A percentile compares a stretch with the other conserved stretches of the same genome.
Evolutionary conservation across 768 basidiomycete species (phyloP).

Genomic region (Neoboletus magnificus): DNA sequence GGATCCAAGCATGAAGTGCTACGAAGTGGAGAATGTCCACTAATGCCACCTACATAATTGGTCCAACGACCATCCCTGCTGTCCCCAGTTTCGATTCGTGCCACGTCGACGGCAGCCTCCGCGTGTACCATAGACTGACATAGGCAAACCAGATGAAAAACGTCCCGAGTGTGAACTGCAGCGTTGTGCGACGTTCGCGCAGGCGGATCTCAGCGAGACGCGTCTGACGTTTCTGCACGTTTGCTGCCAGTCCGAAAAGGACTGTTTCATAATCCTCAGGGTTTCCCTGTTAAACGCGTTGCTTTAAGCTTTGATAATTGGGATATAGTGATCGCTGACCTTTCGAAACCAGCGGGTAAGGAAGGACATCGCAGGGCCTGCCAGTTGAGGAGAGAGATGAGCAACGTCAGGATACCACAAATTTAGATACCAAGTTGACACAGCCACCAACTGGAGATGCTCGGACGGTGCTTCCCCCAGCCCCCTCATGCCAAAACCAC

Average conservation of each 20-base stretch:
- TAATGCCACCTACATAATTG: conserved; percentile 62
- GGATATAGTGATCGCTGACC: conserved; percentile 11
- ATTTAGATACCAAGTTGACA: conserved; percentile 16
- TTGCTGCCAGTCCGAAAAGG: conserved; percentile 59
- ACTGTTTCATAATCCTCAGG: conserved; percentile 74
- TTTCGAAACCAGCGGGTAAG: conserved; percentile 28
- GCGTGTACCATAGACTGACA: conserved; percentile 70
- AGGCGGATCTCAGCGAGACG: conserved; percentile 80
- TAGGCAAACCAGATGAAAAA: conserved; percentile 71
- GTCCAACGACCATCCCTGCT: conserved; percentile 60
- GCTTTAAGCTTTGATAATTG: not conserved
- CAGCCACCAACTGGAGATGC: conserved; percentile 19
- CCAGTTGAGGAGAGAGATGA: not conserved
- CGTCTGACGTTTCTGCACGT: conserved; percentile 71
- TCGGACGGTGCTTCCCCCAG: too few relatives aligned
- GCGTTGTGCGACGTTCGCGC: conserved; percentile 74
- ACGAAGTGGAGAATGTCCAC: not conserved
- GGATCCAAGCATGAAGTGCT: not conserved
- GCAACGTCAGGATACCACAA: conserved; percentile 2
- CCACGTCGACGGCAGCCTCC: conserved; percentile 44
- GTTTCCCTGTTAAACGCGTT: conserved; percentile 8
- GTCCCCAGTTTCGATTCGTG: conserved; percentile 35
- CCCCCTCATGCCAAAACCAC: not conserved
- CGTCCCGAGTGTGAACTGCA: conserved; percentile 76
- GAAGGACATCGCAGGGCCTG: conserved; percentile 27